These are phyloP conservation scores for Mentha longifolia DNA, from an alignment of 257 asterid genomes.

Conservation along the genomic window DNA sequence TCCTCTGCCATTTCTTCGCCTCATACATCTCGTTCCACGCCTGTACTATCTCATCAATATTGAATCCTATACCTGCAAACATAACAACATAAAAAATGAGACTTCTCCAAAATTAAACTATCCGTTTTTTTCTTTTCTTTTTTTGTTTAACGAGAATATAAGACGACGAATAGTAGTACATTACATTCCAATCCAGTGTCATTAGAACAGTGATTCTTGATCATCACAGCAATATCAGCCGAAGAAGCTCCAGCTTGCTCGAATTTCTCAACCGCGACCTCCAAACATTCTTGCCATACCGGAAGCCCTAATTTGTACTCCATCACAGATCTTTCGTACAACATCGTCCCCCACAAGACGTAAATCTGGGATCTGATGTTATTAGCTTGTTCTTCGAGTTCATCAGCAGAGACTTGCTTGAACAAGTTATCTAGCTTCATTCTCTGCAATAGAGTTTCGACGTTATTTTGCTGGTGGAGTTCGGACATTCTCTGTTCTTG, in stretches of 20 bases:
- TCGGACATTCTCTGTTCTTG: conserved; percentile 55
- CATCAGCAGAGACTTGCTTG: conserved; percentile 61
- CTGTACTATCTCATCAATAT: conserved; percentile 91
- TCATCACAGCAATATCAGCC: conserved; percentile 86
- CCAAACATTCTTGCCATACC: conserved; percentile 89
- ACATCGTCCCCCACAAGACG: conserved; percentile 85
- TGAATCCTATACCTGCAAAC: conserved; percentile 79
- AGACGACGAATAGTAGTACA: background rate
- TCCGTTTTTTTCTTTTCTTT: background rate
- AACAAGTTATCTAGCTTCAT: conserved; percentile 61
- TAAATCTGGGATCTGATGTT: conserved; percentile 77
- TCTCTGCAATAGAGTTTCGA: conserved; percentile 50
- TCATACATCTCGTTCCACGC: conserved; percentile 98
- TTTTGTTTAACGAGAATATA: too few relatives aligned
- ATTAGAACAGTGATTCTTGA: conserved; percentile 83
- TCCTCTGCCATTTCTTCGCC: conserved; percentile 78
- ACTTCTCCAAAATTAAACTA: background rate
- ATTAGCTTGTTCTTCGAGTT: conserved; percentile 70
- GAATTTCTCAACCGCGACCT: conserved; percentile 79
- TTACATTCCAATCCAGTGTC: conserved; percentile 65
- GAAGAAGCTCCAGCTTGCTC: conserved; percentile 88
- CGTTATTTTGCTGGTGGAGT: conserved; percentile 46
- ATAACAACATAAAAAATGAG: background rate
- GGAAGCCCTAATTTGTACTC: conserved; percentile 82
- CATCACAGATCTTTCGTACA: conserved; percentile 92